Percentiles rank a stretch among this genome's conserved stretches.
phyloP scores from a whole-genome alignment of 805 yeast genomes.

The Yamadazyma sp. region DNA sequence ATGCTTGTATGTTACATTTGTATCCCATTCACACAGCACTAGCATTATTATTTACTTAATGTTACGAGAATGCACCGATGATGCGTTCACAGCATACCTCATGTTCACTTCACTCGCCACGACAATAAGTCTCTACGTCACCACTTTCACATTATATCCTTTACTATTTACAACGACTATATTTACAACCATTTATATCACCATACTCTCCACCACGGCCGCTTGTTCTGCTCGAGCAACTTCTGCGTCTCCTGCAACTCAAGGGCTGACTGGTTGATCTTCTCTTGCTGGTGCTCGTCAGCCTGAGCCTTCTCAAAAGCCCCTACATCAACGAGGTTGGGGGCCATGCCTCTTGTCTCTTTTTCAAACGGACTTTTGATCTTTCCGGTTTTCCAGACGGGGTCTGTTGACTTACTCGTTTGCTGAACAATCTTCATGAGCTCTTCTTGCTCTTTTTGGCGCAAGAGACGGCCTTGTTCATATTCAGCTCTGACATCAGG shows the following conservation, averaged over 20 bases:
- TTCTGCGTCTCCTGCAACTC: slow-evolving; percentile 29
- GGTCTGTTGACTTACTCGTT: slow-evolving; percentile 69
- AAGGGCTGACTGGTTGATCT: slow-evolving; percentile 31
- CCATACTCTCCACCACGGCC: slow-evolving; percentile 16
- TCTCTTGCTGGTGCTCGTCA: slow-evolving; percentile 33
- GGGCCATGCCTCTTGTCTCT: slow-evolving; percentile 37
- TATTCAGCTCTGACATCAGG: slow-evolving; percentile 82
- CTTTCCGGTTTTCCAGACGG: slow-evolving; percentile 80
- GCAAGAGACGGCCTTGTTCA: slow-evolving; percentile 58
- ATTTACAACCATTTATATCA: slow-evolving; percentile 1
- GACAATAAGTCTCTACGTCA: too few species aligned
- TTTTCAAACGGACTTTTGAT: slow-evolving; percentile 67
- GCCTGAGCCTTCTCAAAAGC: slow-evolving; percentile 50
- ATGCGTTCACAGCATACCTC: too few species aligned
- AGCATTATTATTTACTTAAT: too few species aligned
- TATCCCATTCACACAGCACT: too few species aligned
- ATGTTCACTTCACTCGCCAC: too few species aligned
- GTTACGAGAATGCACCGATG: too few species aligned
- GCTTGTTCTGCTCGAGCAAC: slow-evolving; percentile 24
- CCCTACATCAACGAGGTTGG: slow-evolving; percentile 43
- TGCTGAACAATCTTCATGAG: slow-evolving; percentile 63
- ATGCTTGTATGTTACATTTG: too few species aligned
- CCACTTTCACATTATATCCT: too few species aligned
- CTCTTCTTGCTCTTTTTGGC: slow-evolving; percentile 68
- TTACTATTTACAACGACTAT: too few species aligned